These are phyloP conservation scores for Microdochium paspali DNA, from an alignment of 2,329 filamentous ascomycete species.

Conservation along the genomic window DNA sequence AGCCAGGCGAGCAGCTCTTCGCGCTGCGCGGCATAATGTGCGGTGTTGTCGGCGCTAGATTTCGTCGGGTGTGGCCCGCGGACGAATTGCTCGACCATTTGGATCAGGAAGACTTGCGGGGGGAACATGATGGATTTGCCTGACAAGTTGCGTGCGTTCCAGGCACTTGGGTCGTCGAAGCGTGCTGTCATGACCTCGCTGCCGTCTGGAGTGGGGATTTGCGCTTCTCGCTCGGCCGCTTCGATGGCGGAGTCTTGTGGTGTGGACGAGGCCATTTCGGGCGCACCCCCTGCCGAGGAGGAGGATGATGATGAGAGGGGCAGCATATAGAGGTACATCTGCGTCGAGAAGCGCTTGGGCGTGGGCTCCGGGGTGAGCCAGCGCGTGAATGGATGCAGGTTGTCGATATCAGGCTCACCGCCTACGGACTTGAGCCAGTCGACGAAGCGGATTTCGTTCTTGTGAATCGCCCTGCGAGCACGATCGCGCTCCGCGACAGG, in stretches of 20 bases:
- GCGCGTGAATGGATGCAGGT: constrained; percentile 72
- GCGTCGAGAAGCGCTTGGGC: constrained; percentile 77
- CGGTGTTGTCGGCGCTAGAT: constrained; percentile 10
- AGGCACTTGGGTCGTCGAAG: constrained; percentile 62
- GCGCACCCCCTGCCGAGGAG: no score
- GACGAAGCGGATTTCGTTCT: constrained; percentile 52
- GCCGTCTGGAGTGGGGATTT: constrained; percentile 64
- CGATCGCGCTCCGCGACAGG: constrained; percentile 48
- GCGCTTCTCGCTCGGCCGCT: constrained; percentile 35
- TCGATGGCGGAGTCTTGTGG: constrained; percentile 15
- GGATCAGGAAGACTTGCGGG: constrained; percentile 72
- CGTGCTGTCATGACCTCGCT: constrained; percentile 62
- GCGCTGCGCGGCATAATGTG: constrained; percentile 37
- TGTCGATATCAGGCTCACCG: constrained; percentile 55
- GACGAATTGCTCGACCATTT: constrained; percentile 46
- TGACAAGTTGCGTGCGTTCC: constrained; percentile 53
- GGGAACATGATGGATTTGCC: constrained; percentile 79
- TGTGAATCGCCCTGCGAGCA: constrained; percentile 61
- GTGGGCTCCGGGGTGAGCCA: constrained; percentile 78
- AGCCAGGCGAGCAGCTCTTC: constrained; percentile 45
- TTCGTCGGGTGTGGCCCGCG: constrained; percentile 18
- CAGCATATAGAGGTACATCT: constrained; percentile 94
- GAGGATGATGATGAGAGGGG: no score
- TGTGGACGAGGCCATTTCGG: neutral
- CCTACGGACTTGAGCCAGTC: constrained; percentile 52